Evolutionary conservation across 306 rosid genomes (phyloP).

Genomic region (Quercus dentata): DNA sequence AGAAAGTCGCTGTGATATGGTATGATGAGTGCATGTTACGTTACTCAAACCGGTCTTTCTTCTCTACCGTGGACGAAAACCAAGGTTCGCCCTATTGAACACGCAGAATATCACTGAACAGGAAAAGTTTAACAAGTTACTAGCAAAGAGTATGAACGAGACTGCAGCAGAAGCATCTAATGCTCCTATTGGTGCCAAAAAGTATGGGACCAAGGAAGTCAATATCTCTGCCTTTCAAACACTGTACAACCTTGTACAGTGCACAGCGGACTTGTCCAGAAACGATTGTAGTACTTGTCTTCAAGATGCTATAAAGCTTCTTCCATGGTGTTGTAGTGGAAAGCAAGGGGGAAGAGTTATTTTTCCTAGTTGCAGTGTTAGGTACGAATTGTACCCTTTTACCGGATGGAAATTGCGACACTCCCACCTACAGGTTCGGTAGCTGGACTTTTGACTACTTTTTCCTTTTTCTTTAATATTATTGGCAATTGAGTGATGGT

Average conservation of each 20-base stretch:
- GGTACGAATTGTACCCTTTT: conserved; percentile 10
- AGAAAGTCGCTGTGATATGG: conserved; percentile 48
- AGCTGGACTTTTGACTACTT: not conserved
- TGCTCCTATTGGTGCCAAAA: not conserved
- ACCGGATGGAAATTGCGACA: not conserved
- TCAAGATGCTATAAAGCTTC: not conserved
- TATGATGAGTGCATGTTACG: conserved; percentile 41
- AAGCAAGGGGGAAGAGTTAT: not conserved
- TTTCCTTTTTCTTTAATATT: not conserved
- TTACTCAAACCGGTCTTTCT: conserved; percentile 32
- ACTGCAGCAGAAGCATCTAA: not conserved
- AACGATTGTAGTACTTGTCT: conserved; percentile 2
- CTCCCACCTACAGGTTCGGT: not conserved
- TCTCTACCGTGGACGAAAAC: not conserved
- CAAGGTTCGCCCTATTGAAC: not conserved
- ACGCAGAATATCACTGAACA: not conserved
- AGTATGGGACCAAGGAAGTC: not conserved
- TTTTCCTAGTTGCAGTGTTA: conserved; percentile 9
- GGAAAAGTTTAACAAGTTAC: not conserved
- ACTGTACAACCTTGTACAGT: conserved; percentile 24
- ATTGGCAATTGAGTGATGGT: not conserved
- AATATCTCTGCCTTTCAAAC: not conserved
- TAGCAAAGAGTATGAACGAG: not conserved
- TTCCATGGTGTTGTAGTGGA: not conserved
- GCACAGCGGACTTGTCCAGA: conserved; percentile 26